A percentile compares a stretch with the other conserved stretches of the same genome.
phyloP scores from a whole-genome alignment of 306 rosid species.

The Begonia fuchsioides region DNA sequence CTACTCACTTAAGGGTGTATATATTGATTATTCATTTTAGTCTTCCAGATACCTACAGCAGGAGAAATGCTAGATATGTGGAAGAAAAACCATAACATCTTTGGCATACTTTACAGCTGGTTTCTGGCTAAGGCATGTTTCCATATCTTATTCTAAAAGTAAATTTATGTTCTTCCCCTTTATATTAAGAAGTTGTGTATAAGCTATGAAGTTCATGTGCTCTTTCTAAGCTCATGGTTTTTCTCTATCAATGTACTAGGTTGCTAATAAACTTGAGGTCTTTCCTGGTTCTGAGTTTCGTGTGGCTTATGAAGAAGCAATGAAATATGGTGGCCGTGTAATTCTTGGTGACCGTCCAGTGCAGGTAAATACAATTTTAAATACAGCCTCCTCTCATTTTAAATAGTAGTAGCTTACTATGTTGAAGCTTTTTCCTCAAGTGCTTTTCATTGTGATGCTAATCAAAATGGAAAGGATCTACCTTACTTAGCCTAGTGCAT shows the following conservation, averaged over 20 bases:
- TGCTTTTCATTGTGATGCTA: too few species aligned
- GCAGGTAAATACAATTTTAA: conserved; percentile 28
- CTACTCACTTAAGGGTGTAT: too few species aligned
- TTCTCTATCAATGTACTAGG: conserved; percentile 28
- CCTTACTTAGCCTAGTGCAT: too few species aligned
- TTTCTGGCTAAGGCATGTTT: conserved; percentile 85
- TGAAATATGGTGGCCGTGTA: conserved; percentile 85
- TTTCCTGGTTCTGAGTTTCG: conserved; percentile 94
- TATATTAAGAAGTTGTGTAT: conserved; percentile 4
- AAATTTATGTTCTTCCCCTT: conserved; percentile 1
- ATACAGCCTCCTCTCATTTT: too few species aligned
- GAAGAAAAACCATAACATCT: conserved; percentile 71
- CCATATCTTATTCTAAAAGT: conserved; percentile 7
- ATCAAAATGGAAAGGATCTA: too few species aligned
- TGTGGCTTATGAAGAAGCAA: conserved; percentile 87
- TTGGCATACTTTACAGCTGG: conserved; percentile 82
- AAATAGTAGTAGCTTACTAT: background rate
- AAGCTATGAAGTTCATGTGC: too few species aligned
- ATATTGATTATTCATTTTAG: conserved; percentile 8
- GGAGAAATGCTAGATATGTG: conserved; percentile 67
- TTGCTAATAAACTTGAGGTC: conserved; percentile 75
- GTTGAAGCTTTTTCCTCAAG: too few species aligned
- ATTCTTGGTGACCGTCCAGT: conserved; percentile 97
- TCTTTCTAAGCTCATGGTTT: conserved; percentile 1
- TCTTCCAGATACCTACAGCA: conserved; percentile 62